phyloP scores from a whole-genome alignment of 257 asterid species.

The Agastache rugosa region DNA sequence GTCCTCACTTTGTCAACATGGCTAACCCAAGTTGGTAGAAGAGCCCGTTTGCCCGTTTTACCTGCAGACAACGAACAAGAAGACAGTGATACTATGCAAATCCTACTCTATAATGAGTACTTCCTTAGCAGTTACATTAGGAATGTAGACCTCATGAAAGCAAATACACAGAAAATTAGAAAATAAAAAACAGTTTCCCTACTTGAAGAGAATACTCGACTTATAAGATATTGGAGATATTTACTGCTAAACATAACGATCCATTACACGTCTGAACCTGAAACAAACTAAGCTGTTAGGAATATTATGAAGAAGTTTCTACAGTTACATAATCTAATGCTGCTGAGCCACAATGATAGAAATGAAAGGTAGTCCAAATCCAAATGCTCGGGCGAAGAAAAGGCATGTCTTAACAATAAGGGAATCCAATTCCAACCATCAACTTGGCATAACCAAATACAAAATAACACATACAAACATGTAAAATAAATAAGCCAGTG shows the following conservation, averaged over 20 bases:
- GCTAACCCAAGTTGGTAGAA: background rate
- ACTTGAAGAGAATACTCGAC: no score
- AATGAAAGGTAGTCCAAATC: background rate
- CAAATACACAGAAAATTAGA: background rate
- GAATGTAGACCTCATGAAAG: no score
- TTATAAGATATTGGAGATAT: no score
- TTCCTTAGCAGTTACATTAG: background rate
- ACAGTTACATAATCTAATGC: no score
- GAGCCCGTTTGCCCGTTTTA: background rate
- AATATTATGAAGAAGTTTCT: no score
- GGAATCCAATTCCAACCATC: background rate
- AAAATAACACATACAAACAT: background rate
- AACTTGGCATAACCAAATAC: background rate
- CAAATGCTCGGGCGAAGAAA: background rate
- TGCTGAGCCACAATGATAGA: background rate
- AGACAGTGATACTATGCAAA: background rate
- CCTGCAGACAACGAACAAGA: background rate
- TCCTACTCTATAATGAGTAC: background rate
- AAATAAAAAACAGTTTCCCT: no score
- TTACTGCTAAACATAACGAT: no score
- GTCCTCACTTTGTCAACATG: background rate
- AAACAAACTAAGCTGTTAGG: no score
- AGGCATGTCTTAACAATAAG: conserved; percentile 2
- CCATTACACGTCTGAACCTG: no score
- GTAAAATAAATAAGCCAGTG: background rate